Percentiles rank a stretch among this genome's conserved stretches.
phyloP scores from a whole-genome alignment of 2,329 filamentous ascomycete genomes.

The Penicillium sp. region DNA sequence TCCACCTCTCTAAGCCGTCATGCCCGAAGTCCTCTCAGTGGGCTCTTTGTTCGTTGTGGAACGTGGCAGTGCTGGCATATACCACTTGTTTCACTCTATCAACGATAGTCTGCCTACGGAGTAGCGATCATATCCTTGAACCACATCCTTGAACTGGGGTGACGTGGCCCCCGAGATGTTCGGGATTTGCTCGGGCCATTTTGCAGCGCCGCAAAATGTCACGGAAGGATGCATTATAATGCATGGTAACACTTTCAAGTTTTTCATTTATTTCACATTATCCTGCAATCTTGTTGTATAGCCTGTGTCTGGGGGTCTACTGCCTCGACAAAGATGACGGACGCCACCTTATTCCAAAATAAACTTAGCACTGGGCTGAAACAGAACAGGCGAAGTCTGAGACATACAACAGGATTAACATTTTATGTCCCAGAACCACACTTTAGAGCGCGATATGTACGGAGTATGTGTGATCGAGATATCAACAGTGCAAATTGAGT shows the following conservation, averaged over 20 bases:
- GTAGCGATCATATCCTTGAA: neutral
- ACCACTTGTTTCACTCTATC: conserved; percentile 10
- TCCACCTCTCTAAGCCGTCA: conserved; percentile 1
- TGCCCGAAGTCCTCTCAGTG: neutral
- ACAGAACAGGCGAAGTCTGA: neutral
- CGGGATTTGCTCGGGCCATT: neutral
- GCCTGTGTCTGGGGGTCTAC: neutral
- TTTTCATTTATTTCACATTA: neutral
- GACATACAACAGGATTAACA: neutral
- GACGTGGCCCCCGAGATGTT: neutral
- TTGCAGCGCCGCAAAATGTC: neutral
- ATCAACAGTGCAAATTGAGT: neutral
- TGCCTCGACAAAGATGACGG: neutral
- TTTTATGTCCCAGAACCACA: neutral
- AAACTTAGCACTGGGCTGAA: neutral
- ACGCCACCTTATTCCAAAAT: neutral
- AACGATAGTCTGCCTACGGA: neutral
- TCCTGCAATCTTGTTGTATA: neutral
- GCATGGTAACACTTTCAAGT: neutral
- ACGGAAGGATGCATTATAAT: neutral
- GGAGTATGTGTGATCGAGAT: neutral
- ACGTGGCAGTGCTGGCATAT: conserved; percentile 5
- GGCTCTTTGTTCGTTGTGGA: neutral
- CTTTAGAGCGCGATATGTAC: neutral
- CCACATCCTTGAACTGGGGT: neutral